Percentiles rank a stretch among this genome's conserved stretches.
phyloP scores from a whole-genome alignment of 306 rosid species.

The Vigna mungo region DNA sequence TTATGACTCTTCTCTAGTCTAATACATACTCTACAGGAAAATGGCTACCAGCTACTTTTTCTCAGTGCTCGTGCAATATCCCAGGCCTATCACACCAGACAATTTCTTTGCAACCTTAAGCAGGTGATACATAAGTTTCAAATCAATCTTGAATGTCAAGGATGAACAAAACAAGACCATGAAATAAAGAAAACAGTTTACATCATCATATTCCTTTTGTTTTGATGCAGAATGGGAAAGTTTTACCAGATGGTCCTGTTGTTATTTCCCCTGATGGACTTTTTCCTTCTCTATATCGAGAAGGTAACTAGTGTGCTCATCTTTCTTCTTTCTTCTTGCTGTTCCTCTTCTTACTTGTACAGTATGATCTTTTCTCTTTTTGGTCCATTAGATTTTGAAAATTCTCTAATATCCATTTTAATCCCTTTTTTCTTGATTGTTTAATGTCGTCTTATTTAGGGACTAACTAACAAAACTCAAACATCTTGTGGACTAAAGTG shows the following conservation, averaged over 20 bases:
- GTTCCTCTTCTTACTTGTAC: slow-evolving; percentile 8
- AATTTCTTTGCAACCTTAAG: slow-evolving; percentile 85
- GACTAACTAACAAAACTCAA: not conserved
- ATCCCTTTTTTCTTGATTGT: not conserved
- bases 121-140: slow-evolving; percentile 66
- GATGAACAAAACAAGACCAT: slow-evolving; percentile 42
- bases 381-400: not conserved
- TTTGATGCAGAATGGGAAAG: slow-evolving; percentile 80
- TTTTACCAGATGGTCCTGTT: slow-evolving; percentile 97
- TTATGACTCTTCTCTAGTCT: slow-evolving; percentile 28
- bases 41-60: slow-evolving; percentile 91
- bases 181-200: slow-evolving; percentile 13
- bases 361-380: not conserved
- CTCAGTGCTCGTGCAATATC: slow-evolving; percentile 98
- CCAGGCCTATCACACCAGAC: slow-evolving; percentile 87
- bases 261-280: slow-evolving; percentile 97
- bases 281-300: slow-evolving; percentile 91
- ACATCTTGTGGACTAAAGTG: not conserved
- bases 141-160: slow-evolving; percentile 39
- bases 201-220: slow-evolving; percentile 52
- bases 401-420: not conserved
- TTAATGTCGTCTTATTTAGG: not conserved
- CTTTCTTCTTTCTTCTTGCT: slow-evolving; percentile 26
- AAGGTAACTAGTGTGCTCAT: slow-evolving; percentile 63
- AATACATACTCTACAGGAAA: slow-evolving; percentile 64